Base-by-base conservation (phyloP, 2,329 filamentous ascomycete species). In the Herpomyces periplanetae region DNA sequence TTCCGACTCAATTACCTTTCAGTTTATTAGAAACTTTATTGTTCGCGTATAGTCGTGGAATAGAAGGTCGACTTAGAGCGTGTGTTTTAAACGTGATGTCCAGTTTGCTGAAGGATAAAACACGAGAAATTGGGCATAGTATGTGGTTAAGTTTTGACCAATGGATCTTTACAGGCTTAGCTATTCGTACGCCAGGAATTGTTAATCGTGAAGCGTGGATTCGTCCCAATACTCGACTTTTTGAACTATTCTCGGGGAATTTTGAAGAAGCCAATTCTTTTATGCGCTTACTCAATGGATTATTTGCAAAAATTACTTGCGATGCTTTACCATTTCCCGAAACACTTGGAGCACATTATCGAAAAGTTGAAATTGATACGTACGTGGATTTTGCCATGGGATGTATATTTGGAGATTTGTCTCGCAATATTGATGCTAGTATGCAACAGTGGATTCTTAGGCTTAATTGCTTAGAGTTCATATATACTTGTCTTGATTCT, bases 361-460 rank as follows among this genome's bases (percentile, higher is more conserved):
- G 80, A 20, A 58, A 59, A 39, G 57, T 71, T 7, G 80, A 84
- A 2, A 69, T 96, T 24, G 73, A 87, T 24, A 57, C 65, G 2
- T 96, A 88, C 30, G 49, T 91, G 22, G 84, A 99, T 37, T 88
- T 80, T 34, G 59, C 71, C 9, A 41, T 91, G 26, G 69, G 68
- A 8, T 51, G 61, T 21, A 54, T 84, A 8, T 64, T 85, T 30
- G 54, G 52, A 8, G 47, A 52, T 19, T 62, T 55, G 24, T 44
- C 53, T 5, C 49, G 49, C 13, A 61, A 69, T 21, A 38, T 63
- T 4, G 41, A 47, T 21, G 64, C 66, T 24, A 41, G 54, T 18
- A 41, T 54, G 15, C 68, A 84, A 33, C 49, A 57, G 11, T 54
- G 61, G 17, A 47, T 75, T 5, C 41, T 91, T 20, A 58, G 63